phyloP scores from a whole-genome alignment of 345 rosid genomes.

The Citrus australasica region DNA sequence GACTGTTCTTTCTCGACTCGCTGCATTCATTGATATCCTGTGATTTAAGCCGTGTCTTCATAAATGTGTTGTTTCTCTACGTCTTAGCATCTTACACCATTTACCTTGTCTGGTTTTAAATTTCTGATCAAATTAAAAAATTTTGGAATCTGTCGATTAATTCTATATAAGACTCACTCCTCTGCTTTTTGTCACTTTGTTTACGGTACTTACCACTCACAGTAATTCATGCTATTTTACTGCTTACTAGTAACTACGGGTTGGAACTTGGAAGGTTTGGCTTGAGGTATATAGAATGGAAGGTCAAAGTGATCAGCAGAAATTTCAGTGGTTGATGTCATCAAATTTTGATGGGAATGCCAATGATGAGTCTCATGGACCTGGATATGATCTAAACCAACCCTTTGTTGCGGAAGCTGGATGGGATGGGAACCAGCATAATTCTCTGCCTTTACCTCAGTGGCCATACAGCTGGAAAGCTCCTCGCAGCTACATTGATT shows the following conservation, averaged over 20 bases:
- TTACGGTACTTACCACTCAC: not conserved
- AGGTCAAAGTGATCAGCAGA: slow-evolving; percentile 12
- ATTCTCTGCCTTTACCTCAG: slow-evolving; percentile 23
- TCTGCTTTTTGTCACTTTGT: not conserved
- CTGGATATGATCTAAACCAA: slow-evolving; percentile 19
- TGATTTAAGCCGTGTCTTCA: not conserved
- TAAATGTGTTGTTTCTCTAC: not conserved
- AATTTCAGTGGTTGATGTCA: slow-evolving; percentile 18
- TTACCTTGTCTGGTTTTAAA: not conserved
- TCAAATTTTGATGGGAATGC: slow-evolving; percentile 14
- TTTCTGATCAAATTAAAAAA: not conserved
- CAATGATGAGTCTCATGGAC: slow-evolving; percentile 16
- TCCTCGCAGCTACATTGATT: slow-evolving; percentile 31
- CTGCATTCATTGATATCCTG: not conserved
- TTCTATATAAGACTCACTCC: not conserved
- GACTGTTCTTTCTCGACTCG: not conserved
- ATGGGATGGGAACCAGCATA: slow-evolving; percentile 9
- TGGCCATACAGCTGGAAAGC: slow-evolving; percentile 21
- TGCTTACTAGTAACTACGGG: not conserved
- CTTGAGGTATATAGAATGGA: slow-evolving; percentile 22
- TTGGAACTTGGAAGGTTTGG: not conserved
- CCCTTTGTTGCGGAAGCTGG: not conserved
- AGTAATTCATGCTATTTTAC: not conserved
- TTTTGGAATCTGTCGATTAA: not conserved
- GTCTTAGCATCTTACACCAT: not conserved